phyloP scores from a whole-genome alignment of 805 yeast genomes.

The Jamesozyma jinghongensis region DNA sequence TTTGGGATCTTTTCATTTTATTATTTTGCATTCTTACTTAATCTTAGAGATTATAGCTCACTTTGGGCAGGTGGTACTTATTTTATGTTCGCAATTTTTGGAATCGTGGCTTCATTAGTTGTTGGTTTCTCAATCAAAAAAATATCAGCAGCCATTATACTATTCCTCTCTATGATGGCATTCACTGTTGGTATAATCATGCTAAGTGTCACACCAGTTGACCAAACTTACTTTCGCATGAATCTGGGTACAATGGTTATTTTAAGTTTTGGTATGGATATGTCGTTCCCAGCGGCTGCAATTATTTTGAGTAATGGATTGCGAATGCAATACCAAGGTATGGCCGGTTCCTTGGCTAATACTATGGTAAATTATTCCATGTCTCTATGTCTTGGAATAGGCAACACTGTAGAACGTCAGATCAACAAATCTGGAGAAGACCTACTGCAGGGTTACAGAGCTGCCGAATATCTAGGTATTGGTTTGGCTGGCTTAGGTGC shows the following conservation, averaged over 20 bases:
- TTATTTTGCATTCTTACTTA: conserved; percentile 42
- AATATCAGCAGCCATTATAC: conserved; percentile 41
- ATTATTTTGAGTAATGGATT: conserved; percentile 49
- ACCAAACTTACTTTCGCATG: conserved; percentile 52
- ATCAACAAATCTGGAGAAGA: conserved; percentile 22
- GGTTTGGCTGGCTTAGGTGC: conserved; percentile 39
- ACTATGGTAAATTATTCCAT: conserved; percentile 67
- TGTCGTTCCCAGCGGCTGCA: conserved; percentile 68
- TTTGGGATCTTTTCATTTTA: conserved; percentile 70
- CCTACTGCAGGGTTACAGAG: conserved; percentile 40
- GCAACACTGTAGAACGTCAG: conserved; percentile 53
- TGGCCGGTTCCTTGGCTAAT: conserved; percentile 65
- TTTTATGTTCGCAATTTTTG: conserved; percentile 41
- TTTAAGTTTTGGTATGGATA: conserved; percentile 66
- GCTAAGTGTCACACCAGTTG: conserved; percentile 46
- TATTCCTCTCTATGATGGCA: conserved; percentile 43
- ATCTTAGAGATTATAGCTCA: conserved; percentile 41
- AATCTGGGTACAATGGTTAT: conserved; percentile 48
- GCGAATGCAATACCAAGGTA: conserved; percentile 61
- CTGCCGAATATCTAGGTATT: conserved; percentile 50
- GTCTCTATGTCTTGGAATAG: conserved; percentile 61
- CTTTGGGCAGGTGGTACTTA: conserved; percentile 40
- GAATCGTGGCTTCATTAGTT: conserved; percentile 44
- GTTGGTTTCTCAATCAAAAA: conserved; percentile 42
- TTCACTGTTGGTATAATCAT: conserved; percentile 48